Evolutionary conservation across 768 basidiomycete species (phyloP).

Genomic region (Kwoniella pini): DNA sequence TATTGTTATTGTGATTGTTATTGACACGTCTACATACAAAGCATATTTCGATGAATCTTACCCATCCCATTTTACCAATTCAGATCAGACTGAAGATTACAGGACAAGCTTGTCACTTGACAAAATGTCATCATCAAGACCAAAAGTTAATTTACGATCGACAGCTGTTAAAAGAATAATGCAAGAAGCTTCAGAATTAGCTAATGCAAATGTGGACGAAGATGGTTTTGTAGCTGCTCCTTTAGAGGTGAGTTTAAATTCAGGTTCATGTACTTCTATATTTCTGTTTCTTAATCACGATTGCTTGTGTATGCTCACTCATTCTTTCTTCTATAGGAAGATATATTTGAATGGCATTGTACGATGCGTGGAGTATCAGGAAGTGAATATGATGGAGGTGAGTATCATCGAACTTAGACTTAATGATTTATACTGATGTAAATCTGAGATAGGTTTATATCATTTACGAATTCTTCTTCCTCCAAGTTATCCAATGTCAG

Average conservation of each 20-base stretch:
- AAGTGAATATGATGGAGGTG: slow-evolving; percentile 87
- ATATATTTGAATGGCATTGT: slow-evolving; percentile 84
- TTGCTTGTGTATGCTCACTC: not conserved
- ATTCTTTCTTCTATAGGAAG: slow-evolving; percentile 22
- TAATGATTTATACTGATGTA: not conserved
- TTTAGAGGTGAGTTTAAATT: slow-evolving; percentile 65
- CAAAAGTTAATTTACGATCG: slow-evolving; percentile 49
- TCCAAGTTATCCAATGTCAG: slow-evolving; percentile 93
- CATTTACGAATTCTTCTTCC: slow-evolving; percentile 89
- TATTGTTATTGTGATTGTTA: no score
- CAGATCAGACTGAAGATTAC: no score
- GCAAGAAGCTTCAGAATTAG: slow-evolving; percentile 89
- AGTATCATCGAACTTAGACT: slow-evolving; percentile 10
- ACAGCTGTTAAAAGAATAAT: slow-evolving; percentile 93
- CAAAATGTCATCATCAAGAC: slow-evolving; percentile 26
- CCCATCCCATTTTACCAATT: no score
- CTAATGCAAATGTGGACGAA: slow-evolving; percentile 69
- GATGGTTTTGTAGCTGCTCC: slow-evolving; percentile 80
- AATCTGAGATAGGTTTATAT: slow-evolving; percentile 62
- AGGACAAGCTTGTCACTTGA: no score
- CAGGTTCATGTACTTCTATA: no score
- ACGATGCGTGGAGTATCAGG: slow-evolving; percentile 85
- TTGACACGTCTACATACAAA: not conserved
- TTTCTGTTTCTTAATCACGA: no score
- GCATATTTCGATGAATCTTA: no score